Evolutionary conservation across 768 basidiomycete genomes (phyloP), one percentile per base, ranked within the genome.

Genomic region (Boletus vermiculosoides): DNA sequence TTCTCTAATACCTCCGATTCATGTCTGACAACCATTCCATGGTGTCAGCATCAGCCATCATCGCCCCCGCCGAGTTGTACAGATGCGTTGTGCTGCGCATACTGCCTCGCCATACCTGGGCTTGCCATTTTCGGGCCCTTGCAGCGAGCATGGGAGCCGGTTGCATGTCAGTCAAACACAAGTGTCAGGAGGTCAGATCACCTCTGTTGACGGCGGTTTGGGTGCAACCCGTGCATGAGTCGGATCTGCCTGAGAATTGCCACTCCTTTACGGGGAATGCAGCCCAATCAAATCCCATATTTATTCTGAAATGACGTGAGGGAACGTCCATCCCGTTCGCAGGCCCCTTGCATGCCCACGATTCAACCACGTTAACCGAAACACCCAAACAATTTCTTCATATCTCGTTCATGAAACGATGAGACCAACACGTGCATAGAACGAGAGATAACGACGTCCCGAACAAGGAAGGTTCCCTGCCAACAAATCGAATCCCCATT

Each of bases 231-330:
- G 45, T 55, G 56, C 46, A 56, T 16, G 41, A 62, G 60, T 66
- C 68, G 69, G 68, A 69, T 69, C 68, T 69, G 61, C 57, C 64
- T 71, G 69, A 71, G 67, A 68, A 68, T 45, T 52, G 39, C 42
- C 52, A 52, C 49, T 7, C 56, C 49, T 22, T 47, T 61, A 62
- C 55, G 52, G 66, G 60, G 59, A 59, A 55, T 50, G 3, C 36
- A 50, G 42, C n/a, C 52, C 55, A 60, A 25, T 12, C 47, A n/a
- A 50, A 56, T 58, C 45, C 45, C 31, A 53, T 59, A 60, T 57
- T 49, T 52, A 36, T 60, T 56, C 56, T 54, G 36, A 56, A 36
- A 54, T 62, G 60, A 66, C 65, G 65, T 59, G 57, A 64, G 59
- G 49, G 22, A 12, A 40, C 52, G 5, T 23, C 46, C 42, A 50